These are phyloP conservation scores for Exserohilum rostratum DNA, from an alignment of 2,329 filamentous ascomycete genomes.

Conservation along the genomic window DNA sequence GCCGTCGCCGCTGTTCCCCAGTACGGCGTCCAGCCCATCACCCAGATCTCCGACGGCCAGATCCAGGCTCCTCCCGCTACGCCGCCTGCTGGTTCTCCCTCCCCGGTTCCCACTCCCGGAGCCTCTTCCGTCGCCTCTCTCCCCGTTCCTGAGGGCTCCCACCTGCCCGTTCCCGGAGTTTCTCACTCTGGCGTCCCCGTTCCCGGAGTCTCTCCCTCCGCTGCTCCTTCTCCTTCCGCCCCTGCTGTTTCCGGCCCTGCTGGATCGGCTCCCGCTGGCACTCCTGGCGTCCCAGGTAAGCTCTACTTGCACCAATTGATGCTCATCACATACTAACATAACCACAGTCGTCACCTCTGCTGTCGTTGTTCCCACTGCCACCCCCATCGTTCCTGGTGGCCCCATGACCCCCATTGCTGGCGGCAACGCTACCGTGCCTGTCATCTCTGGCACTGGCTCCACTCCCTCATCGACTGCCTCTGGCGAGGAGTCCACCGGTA, in stretches of 20 bases:
- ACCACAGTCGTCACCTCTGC: slow-evolving; percentile 11
- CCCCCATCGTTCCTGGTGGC: slow-evolving; percentile 15
- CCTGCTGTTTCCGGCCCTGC: slow-evolving; percentile 1
- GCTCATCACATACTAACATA: background rate
- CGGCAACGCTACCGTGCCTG: slow-evolving; percentile 14
- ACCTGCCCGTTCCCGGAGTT: background rate
- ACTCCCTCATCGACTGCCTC: background rate
- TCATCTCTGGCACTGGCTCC: slow-evolving; percentile 9
- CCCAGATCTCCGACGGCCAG: slow-evolving; percentile 48
- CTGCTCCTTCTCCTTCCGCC: background rate
- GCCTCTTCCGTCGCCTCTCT: background rate
- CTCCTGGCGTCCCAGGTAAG: background rate
- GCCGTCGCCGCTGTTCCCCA: slow-evolving; percentile 38
- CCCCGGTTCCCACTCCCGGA: background rate
- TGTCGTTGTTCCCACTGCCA: slow-evolving; percentile 10
- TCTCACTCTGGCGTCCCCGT: background rate
- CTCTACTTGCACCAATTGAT: too few relatives aligned
- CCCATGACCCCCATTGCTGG: slow-evolving; percentile 16
- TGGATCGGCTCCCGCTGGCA: background rate
- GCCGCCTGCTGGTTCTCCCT: background rate
- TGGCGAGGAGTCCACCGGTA: slow-evolving; percentile 2
- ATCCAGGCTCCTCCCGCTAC: slow-evolving; percentile 43
- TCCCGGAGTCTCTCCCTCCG: background rate
- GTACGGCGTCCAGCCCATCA: slow-evolving; percentile 38
- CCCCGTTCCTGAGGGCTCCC: too few relatives aligned